Conservation (phyloP, 129 eudicot species). For the Artemisia annua region DNA sequence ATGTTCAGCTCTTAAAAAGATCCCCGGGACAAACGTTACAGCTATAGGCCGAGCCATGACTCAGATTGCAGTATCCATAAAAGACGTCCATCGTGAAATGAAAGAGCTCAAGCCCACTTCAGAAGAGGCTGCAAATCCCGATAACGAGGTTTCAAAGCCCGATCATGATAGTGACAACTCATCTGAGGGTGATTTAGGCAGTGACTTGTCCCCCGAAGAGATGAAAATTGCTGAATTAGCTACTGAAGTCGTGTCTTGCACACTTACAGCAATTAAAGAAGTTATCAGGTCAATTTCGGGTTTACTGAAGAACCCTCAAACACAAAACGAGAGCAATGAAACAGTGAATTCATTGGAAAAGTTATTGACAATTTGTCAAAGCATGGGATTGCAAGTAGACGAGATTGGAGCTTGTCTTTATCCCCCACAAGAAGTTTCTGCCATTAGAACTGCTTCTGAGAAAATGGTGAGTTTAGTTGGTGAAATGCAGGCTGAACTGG, state of each 20-base stretch:
- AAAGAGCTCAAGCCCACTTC: conserved; percentile 85
- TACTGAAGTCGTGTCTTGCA: conserved; percentile 49
- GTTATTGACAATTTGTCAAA: conserved; percentile 52
- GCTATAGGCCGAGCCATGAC: conserved; percentile 94
- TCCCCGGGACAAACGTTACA: conserved; percentile 69
- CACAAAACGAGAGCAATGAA: conserved; percentile 22
- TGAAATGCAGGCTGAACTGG: conserved; percentile 52
- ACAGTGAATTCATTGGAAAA: conserved; percentile 60
- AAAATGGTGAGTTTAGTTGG: conserved; percentile 44
- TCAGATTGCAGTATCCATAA: conserved; percentile 79
- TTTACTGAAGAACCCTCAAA: conserved; percentile 50
- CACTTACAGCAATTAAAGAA: conserved; percentile 59
- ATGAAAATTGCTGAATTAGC: conserved; percentile 70
- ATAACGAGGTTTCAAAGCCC: conserved; percentile 32
- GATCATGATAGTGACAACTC: conserved; percentile 44
- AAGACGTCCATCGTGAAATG: conserved; percentile 95
- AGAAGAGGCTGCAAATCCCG: conserved; percentile 26
- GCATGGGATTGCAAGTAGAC: conserved; percentile 65
- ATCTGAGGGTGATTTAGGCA: conserved; percentile 63
- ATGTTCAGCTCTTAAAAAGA: conserved; percentile 81
- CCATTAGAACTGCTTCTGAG: conserved; percentile 55
- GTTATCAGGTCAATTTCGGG: conserved; percentile 61
- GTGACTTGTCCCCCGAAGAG: conserved; percentile 78
- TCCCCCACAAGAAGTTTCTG: conserved; percentile 83
- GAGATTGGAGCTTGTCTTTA: conserved; percentile 95